A percentile compares a stretch with the other conserved stretches of the same genome.
These are phyloP conservation scores for Cucurbita ficifolia DNA, from an alignment of 306 rosid genomes.

Conservation along the genomic window DNA sequence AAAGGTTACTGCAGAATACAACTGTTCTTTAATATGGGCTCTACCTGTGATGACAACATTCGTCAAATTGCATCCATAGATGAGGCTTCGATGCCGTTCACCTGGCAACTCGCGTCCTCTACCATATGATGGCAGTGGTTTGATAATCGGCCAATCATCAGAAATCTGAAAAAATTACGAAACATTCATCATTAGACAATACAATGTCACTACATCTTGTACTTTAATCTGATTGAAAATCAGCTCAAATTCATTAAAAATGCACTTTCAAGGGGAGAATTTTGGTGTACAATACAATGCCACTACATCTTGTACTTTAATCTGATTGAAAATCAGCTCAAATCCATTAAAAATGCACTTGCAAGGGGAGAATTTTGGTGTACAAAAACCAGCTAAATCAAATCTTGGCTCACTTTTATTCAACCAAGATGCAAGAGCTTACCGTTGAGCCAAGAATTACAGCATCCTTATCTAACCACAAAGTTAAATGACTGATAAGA, in stretches of 20 bases:
- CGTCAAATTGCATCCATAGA: slow-evolving; percentile 53
- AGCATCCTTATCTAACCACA: slow-evolving; percentile 51
- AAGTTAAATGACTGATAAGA: slow-evolving; percentile 62
- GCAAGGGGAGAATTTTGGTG: not conserved
- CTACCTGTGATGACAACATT: slow-evolving; percentile 73
- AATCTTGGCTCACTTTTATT: not conserved
- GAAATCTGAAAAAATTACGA: not conserved
- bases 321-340: no score
- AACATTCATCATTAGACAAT: not conserved
- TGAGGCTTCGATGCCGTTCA: slow-evolving; percentile 61
- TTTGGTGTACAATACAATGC: no score
- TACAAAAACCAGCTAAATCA: not conserved
- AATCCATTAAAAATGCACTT: no score
- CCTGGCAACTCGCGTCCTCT: slow-evolving; percentile 84
- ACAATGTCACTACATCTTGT: not conserved
- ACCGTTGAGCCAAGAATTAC: slow-evolving; percentile 54
- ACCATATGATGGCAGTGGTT: slow-evolving; percentile 81
- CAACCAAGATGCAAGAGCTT: not conserved
- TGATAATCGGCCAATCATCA: slow-evolving; percentile 63
- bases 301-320: no score
- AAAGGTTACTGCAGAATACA: not conserved
- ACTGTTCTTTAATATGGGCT: not conserved
- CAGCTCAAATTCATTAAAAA: not conserved
- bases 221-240: not conserved
- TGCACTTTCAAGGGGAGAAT: no score